Evolutionary conservation across 106 monocot genomes (phyloP).

Genomic region (Dendrobium huoshanense): DNA sequence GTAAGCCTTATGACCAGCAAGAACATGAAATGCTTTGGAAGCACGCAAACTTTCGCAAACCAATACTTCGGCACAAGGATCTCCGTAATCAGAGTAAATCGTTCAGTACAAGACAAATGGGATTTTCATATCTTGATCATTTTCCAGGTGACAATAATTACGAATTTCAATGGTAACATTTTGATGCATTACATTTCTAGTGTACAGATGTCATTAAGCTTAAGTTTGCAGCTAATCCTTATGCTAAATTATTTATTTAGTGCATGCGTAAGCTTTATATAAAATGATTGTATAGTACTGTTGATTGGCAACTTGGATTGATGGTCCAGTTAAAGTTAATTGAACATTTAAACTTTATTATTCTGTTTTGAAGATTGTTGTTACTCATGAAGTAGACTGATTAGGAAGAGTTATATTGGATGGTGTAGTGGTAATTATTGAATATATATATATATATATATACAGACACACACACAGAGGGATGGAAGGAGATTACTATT

Average conservation of each 20-base stretch:
- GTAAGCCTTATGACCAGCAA: constrained; percentile 40
- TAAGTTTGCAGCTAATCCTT: neutral
- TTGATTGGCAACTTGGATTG: neutral
- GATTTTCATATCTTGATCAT: constrained; percentile 54
- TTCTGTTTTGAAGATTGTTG: neutral
- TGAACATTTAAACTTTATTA: neutral
- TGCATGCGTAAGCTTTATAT: neutral
- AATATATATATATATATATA: too few species aligned
- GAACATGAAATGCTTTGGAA: constrained; percentile 45
- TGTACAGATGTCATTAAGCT: neutral
- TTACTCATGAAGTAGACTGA: too few species aligned
- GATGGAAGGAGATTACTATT: too few species aligned
- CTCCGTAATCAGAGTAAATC: constrained; percentile 38
- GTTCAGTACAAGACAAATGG: constrained; percentile 35
- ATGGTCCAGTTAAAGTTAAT: neutral
- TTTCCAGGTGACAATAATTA: constrained; percentile 38
- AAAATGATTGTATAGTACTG: neutral
- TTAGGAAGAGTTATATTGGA: too few species aligned
- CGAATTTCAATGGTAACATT: neutral
- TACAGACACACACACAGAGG: too few species aligned
- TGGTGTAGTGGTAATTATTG: too few species aligned
- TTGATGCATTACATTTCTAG: neutral
- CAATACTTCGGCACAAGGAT: constrained; percentile 29
- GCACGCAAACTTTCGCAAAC: constrained; percentile 38
- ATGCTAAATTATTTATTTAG: neutral